phyloP scores from a whole-genome alignment of 345 rosid genomes.

The Acer negundo region DNA sequence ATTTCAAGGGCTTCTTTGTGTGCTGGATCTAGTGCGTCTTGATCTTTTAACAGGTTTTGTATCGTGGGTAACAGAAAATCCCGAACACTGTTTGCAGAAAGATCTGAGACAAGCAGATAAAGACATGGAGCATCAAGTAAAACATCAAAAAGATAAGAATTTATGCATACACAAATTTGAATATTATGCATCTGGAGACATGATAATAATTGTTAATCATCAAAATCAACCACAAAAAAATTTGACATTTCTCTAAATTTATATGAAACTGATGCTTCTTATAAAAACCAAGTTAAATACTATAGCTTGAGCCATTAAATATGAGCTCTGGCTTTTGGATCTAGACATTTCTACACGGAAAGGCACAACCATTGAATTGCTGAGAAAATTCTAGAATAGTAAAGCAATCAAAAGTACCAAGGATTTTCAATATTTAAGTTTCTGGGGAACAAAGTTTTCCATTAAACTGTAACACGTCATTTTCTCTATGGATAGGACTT shows the following conservation, averaged over 20 bases:
- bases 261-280: not conserved
- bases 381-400: not conserved
- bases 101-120: slow-evolving; percentile 46
- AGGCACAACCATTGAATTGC: not conserved
- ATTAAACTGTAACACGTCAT: not conserved
- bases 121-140: slow-evolving; percentile 5
- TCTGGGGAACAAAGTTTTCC: not conserved
- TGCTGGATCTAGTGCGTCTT: slow-evolving; percentile 87
- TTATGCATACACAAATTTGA: slow-evolving; percentile 7
- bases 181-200: not conserved
- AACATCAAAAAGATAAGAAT: not conserved
- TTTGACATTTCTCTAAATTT: not conserved
- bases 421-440: not conserved
- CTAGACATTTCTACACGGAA: not conserved
- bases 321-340: not conserved
- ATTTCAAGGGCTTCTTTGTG: slow-evolving; percentile 97
- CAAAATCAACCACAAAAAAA: not conserved
- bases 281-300: not conserved
- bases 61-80: slow-evolving; percentile 81
- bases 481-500: not conserved
- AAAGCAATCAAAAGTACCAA: not conserved
- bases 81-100: slow-evolving; percentile 65
- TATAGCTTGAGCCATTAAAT: not conserved
- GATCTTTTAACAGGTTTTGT: slow-evolving; percentile 83
- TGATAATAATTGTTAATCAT: not conserved